phyloP scores from a whole-genome alignment of 257 asterid genomes.

The Solanum chmielewskii region DNA sequence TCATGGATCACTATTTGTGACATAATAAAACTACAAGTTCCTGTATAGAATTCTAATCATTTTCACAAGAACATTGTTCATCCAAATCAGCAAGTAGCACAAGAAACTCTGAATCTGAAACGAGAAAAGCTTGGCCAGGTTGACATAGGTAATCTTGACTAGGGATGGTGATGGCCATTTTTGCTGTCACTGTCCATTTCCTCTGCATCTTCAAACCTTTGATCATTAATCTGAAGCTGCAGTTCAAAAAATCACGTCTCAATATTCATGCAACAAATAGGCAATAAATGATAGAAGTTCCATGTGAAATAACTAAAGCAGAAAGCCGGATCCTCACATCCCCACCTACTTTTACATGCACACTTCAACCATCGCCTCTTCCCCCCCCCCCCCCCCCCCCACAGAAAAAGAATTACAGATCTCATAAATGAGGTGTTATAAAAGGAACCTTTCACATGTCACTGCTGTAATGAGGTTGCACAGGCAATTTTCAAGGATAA shows the following conservation, averaged over 20 bases:
- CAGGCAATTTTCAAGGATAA: background rate
- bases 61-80: background rate
- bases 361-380: too few relatives aligned
- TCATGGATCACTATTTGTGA: background rate
- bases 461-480: background rate
- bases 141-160: background rate
- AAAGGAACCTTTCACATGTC: background rate
- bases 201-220: constrained; percentile 85
- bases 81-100: background rate
- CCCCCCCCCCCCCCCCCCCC: background rate
- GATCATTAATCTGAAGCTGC: constrained; percentile 89
- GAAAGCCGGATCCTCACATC: background rate
- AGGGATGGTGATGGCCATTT: constrained; percentile 10
- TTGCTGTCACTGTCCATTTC: constrained; percentile 54
- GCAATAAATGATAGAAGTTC: background rate
- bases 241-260: background rate
- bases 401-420: background rate
- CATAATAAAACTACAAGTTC: background rate
- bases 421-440: background rate
- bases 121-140: background rate
- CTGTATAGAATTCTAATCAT: background rate
- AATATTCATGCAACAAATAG: background rate
- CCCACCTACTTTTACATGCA: too few relatives aligned
- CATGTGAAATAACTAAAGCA: background rate
- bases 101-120: background rate